Base-by-base conservation (phyloP, 1,284 basidiomycete species). In the Papiliotrema laurentii region DNA sequence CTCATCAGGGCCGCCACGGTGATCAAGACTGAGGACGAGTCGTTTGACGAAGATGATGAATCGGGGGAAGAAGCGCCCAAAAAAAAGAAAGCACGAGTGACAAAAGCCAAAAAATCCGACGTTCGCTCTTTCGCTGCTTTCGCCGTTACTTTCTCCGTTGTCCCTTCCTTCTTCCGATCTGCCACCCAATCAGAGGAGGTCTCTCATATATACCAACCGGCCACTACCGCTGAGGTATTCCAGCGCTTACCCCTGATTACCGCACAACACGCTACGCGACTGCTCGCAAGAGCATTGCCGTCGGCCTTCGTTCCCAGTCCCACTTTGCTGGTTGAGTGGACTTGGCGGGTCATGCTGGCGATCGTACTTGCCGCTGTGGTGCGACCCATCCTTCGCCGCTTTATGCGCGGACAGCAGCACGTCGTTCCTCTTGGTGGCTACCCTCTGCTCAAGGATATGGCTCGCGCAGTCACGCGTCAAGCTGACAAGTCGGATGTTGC, bases 91-190 rank as follows among this genome's bases (percentile, higher is more conserved):
- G 24, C 26, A 6, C 33, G 26, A 45, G 47, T 10, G 49, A 55
- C 39, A 51, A 65, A 55, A 59, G 56, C n/a, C 52, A 60, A 47
- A 50, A 58, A 46, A 16, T 53, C 44, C 37, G 55, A 61, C 22
- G 48, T 66, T 7, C 50, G 64, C 19, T 61, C 64, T 2, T 72
- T 72, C 39, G 69, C 69, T 1, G 69, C 69, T 2, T 72, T 72
- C 43, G 69, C 69, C 5, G 59, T 67, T 30, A 65, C 67, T 0
- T 72, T 72, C 51, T 60, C 64, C 3, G 56, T 72, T 39, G 40
- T 68, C 28, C 69, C 69, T 2, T 67, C 67, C 1, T 62, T 63
- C 6, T 63, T 61, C 19, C 62, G 57, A 14, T 53, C 36, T 5
- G 24, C 40, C 5, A 13, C 43, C 19, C 33, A 19, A 22, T 16